Evolutionary conservation across 352 stramenopile species (phyloP), one percentile per base, ranked within the genome.

Genomic region (Phytophthora sp.): DNA sequence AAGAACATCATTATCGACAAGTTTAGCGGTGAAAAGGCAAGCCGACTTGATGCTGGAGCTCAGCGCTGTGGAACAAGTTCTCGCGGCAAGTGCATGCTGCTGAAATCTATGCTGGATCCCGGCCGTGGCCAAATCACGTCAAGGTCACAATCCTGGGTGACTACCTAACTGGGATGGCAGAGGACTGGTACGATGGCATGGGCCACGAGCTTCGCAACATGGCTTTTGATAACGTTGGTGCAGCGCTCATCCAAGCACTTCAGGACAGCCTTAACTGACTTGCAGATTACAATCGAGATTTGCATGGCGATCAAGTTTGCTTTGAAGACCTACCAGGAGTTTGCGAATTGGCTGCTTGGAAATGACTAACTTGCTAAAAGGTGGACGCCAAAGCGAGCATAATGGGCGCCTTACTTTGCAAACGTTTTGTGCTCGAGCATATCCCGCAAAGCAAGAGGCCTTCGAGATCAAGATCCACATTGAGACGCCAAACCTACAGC

Each of bases 151-250:
- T 57, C 20, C 21, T 57, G 2, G 49, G 49, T 2, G 31, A 57
- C 31, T 57, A 24, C 21, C 49, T 57, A 2, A 23, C 30, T 1
- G 31, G 49, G 3, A 57, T 57, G 49, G 49, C 49, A 4, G 31
- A 57, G 7, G 31, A 11, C 5, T 57, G 49, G 21, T 57, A 57
- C 31, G 49, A 57, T 12, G 49, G 45, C 31, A 57, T 57, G 20
- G 18, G 18, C 4, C 11, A 8, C 7, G 18, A 46, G 21, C 0
- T 24, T 20, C 11, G 23, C 1, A 31, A n/a, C n/a, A n/a, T n/a
- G n/a, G n/a, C 20, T 1, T 57, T 57, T 21, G 31, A 45, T 2
- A 5, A 57, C 4, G 31, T 45, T 16, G 31, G 49, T 0, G 16
- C 18, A 9, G 30, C n/a, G 20, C 20, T 33, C 0, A 27, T 46